Conservation (phyloP, 352 stramenopile genomes). For the Phytopythium montanum region DNA sequence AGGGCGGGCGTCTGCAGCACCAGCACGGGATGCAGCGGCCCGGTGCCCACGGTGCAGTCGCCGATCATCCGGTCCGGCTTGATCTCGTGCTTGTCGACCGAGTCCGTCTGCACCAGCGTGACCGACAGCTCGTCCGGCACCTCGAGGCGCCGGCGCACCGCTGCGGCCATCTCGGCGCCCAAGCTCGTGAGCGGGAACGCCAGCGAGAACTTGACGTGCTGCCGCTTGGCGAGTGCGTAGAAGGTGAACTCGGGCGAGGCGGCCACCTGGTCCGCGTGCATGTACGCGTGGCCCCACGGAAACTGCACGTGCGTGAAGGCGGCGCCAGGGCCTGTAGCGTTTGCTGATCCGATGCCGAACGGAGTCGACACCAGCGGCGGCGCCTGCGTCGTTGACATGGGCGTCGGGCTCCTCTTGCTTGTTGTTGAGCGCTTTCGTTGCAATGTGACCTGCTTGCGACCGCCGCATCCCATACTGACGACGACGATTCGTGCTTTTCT, state of each 20-base stretch:
- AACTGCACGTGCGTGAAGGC: conserved; percentile 68
- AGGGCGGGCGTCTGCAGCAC: conserved; percentile 63
- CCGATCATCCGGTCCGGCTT: conserved; percentile 45
- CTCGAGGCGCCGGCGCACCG: conserved; percentile 46
- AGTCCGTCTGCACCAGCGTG: conserved; percentile 72
- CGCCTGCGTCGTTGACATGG: conserved; percentile 4
- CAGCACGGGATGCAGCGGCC: conserved; percentile 61
- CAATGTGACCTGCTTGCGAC: not conserved
- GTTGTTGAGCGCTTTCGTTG: not conserved
- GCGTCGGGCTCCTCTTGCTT: not conserved
- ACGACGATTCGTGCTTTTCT: not conserved
- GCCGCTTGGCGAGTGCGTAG: conserved; percentile 57
- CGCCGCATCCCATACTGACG: not conserved
- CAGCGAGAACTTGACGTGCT: conserved; percentile 69
- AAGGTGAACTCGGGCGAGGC: conserved; percentile 69
- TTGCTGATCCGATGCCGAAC: conserved; percentile 57
- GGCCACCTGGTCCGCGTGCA: conserved; percentile 55
- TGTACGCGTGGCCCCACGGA: conserved; percentile 69
- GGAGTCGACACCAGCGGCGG: conserved; percentile 52
- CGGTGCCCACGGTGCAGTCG: conserved; percentile 62
- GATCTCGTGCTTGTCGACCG: conserved; percentile 69
- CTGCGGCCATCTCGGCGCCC: conserved; percentile 52
- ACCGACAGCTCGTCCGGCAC: conserved; percentile 51
- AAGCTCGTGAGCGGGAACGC: conserved; percentile 50
- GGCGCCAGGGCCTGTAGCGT: conserved; percentile 11